A percentile compares a stretch with the other conserved stretches of the same genome.
These are phyloP conservation scores for Dalbergia oliveri DNA, from an alignment of 306 rosid genomes.

Conservation along the genomic window DNA sequence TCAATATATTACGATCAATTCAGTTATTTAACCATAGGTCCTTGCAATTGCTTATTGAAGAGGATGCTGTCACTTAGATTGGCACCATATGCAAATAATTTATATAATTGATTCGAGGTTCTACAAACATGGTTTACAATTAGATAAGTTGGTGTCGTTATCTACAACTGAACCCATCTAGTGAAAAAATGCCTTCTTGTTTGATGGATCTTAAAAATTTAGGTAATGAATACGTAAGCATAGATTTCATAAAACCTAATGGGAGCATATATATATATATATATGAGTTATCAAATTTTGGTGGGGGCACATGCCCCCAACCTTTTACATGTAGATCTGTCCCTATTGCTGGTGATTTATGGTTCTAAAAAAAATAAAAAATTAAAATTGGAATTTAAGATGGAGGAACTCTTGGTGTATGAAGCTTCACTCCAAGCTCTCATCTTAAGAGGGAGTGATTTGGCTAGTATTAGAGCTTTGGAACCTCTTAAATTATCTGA, in stretches of 20 bases:
- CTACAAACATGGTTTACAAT: too few species aligned
- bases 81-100: constrained; percentile 6
- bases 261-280: too few species aligned
- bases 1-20: constrained; percentile 9
- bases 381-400: not conserved
- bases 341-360: not conserved
- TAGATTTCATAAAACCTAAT: too few species aligned
- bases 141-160: too few species aligned
- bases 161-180: too few species aligned
- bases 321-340: too few species aligned
- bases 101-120: constrained; percentile 16
- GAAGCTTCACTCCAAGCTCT: constrained; percentile 12
- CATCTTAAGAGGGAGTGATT: constrained; percentile 29
- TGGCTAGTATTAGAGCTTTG: not conserved
- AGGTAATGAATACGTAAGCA: too few species aligned
- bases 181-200: too few species aligned
- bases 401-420: not conserved
- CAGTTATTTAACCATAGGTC: constrained; percentile 3
- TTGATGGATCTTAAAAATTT: too few species aligned
- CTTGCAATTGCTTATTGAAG: constrained; percentile 6
- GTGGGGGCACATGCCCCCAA: too few species aligned
- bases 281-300: too few species aligned
- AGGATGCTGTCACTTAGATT: constrained; percentile 15
- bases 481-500: not conserved
- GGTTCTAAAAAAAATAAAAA: not conserved